Percentiles rank a stretch among this genome's conserved stretches.
Conservation (phyloP, 2,329 filamentous ascomycete species). For the Didymella segeticola region DNA sequence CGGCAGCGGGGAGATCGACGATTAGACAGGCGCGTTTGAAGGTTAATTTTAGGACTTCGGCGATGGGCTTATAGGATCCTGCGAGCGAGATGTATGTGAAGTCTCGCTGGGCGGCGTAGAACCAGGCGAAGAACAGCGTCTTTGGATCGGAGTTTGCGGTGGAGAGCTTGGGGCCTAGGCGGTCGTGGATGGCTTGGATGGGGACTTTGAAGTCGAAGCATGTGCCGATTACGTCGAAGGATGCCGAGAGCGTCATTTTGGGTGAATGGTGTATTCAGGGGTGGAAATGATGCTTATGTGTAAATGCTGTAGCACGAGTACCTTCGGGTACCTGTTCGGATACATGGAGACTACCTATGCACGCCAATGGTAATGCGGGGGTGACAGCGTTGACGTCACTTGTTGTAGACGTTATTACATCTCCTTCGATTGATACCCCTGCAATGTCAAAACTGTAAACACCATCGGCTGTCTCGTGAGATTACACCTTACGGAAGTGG, state of each 20-base stretch:
- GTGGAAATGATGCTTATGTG: background rate
- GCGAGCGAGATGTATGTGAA: conserved; percentile 33
- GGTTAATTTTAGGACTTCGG: conserved; percentile 26
- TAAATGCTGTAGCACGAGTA: background rate
- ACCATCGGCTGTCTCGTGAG: no score
- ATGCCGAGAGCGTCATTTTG: conserved; percentile 31
- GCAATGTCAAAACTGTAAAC: no score
- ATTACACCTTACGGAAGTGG: no score
- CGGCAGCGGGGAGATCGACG: conserved; percentile 25
- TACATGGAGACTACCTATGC: background rate
- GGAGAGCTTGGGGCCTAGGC: conserved; percentile 22
- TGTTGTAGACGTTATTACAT: conserved; percentile 25
- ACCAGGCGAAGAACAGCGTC: conserved; percentile 37
- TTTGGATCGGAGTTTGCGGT: conserved; percentile 25
- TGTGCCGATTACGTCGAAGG: conserved; percentile 37
- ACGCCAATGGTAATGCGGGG: conserved; percentile 1
- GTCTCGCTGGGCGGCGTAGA: conserved; percentile 37
- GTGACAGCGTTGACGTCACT: conserved; percentile 7
- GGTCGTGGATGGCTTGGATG: conserved; percentile 26
- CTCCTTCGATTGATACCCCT: background rate
- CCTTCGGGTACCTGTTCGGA: background rate
- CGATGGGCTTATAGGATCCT: conserved; percentile 31
- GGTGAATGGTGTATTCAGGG: background rate
- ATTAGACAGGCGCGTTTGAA: conserved; percentile 29
- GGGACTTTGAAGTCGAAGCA: conserved; percentile 31